These are phyloP conservation scores for Hygrocybe coccinea DNA, from an alignment of 768 basidiomycete genomes.

Conservation along the genomic window DNA sequence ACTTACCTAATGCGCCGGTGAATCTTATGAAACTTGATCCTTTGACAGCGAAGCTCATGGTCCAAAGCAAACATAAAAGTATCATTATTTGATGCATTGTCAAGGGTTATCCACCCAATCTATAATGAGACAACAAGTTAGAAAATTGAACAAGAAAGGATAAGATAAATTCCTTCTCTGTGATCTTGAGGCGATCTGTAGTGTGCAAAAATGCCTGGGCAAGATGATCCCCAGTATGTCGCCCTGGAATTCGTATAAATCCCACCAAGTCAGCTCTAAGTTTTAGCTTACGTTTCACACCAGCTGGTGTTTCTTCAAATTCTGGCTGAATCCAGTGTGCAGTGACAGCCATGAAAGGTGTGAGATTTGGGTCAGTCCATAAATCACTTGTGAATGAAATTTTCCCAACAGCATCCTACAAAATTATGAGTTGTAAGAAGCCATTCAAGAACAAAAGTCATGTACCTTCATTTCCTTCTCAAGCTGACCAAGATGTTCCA, in stretches of 20 bases:
- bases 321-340: slow-evolving; percentile 36
- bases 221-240: slow-evolving; percentile 37
- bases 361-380: slow-evolving; percentile 34
- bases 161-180: slow-evolving; percentile 20
- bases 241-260: slow-evolving; percentile 31
- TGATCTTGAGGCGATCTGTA: slow-evolving; percentile 23
- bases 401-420: slow-evolving; percentile 28
- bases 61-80: too few relatives aligned
- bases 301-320: slow-evolving; percentile 12
- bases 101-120: too few relatives aligned
- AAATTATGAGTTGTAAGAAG: not conserved
- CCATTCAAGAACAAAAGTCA: not conserved
- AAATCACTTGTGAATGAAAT: slow-evolving; percentile 34
- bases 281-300: slow-evolving; percentile 22
- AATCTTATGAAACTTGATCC: too few relatives aligned
- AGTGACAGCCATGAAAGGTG: slow-evolving; percentile 40
- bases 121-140: not conserved
- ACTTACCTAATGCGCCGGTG: too few relatives aligned
- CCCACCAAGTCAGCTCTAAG: slow-evolving; percentile 33
- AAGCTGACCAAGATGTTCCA: slow-evolving; percentile 20
- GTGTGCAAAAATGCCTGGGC: slow-evolving; percentile 28
- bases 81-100: too few relatives aligned
- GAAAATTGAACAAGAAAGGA: slow-evolving; percentile 1
- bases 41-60: too few relatives aligned
- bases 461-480: slow-evolving; percentile 18